Evolutionary conservation across 2,329 filamentous ascomycete genomes (phyloP).

Genomic region (Xylaria sp.): DNA sequence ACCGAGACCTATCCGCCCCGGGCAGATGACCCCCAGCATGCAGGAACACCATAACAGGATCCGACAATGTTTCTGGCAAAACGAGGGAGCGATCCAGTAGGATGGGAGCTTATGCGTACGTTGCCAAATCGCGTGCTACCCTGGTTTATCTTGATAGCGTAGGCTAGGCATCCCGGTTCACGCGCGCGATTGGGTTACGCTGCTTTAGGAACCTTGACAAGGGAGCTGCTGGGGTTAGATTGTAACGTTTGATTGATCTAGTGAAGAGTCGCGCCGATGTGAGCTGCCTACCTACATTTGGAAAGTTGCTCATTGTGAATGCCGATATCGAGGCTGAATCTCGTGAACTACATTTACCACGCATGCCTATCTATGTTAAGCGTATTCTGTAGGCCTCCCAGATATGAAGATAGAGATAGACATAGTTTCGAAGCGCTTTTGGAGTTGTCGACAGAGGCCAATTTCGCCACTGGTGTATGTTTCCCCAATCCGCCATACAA

Average conservation of each 20-base stretch:
- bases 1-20: background rate
- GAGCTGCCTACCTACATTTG: conserved; percentile 24
- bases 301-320: conserved; percentile 18
- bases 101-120: conserved; percentile 22
- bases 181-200: conserved; percentile 18
- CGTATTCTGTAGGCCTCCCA: background rate
- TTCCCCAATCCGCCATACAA: too few relatives aligned
- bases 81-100: conserved; percentile 13
- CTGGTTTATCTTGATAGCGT: background rate
- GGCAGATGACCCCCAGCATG: background rate
- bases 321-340: conserved; percentile 15
- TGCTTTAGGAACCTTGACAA: conserved; percentile 9
- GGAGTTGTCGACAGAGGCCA: background rate
- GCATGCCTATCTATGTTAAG: background rate
- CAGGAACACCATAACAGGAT: conserved; percentile 15
- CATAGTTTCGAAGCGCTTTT: background rate
- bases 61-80: background rate
- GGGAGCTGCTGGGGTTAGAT: conserved; percentile 16
- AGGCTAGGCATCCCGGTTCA: conserved; percentile 4
- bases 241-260: conserved; percentile 39
- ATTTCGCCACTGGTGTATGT: too few relatives aligned
- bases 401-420: background rate
- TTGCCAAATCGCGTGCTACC: conserved; percentile 22
- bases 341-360: background rate
- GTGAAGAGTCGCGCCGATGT: conserved; percentile 13